Conservation (phyloP, 2,329 filamentous ascomycete genomes). For the Trichoderma sp. region DNA sequence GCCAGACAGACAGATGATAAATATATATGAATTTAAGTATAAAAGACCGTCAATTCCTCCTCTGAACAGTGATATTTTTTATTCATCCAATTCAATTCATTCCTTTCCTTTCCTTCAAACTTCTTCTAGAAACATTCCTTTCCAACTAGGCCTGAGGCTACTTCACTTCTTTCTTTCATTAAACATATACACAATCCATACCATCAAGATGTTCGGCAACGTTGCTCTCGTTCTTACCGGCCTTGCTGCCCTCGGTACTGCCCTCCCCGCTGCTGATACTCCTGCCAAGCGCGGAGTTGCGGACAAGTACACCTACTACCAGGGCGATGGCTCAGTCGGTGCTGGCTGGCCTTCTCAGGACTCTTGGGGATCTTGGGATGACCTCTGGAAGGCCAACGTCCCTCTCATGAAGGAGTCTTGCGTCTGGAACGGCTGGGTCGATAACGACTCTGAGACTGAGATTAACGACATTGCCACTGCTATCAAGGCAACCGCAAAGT, state of each 20-base stretch:
- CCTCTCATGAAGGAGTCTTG: conserved; percentile 30
- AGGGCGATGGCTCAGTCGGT: conserved; percentile 33
- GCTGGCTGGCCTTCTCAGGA: conserved; percentile 34
- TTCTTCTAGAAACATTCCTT: conserved; percentile 11
- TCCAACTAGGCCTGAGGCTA: neutral
- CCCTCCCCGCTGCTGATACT: neutral
- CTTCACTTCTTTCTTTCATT: conserved; percentile 10
- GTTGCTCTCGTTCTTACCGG: conserved; percentile 18
- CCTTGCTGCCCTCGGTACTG: conserved; percentile 25
- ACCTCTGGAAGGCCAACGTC: conserved; percentile 32
- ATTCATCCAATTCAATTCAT: neutral
- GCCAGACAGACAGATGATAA: neutral
- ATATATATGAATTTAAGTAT: conserved; percentile 1
- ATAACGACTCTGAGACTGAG: conserved; percentile 27
- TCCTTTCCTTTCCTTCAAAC: conserved; percentile 7
- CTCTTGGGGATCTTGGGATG: conserved; percentile 31
- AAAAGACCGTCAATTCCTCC: neutral
- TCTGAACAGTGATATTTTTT: neutral
- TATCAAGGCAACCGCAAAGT: conserved; percentile 41
- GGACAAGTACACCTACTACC: conserved; percentile 31
- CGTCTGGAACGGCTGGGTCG: conserved; percentile 32
- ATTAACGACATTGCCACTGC: conserved; percentile 30
- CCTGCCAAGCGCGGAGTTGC: conserved; percentile 12
- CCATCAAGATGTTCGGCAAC: conserved; percentile 27
- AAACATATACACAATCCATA: neutral